phyloP scores from a whole-genome alignment of 257 asterid genomes.

The Ajuga chamaepitys region DNA sequence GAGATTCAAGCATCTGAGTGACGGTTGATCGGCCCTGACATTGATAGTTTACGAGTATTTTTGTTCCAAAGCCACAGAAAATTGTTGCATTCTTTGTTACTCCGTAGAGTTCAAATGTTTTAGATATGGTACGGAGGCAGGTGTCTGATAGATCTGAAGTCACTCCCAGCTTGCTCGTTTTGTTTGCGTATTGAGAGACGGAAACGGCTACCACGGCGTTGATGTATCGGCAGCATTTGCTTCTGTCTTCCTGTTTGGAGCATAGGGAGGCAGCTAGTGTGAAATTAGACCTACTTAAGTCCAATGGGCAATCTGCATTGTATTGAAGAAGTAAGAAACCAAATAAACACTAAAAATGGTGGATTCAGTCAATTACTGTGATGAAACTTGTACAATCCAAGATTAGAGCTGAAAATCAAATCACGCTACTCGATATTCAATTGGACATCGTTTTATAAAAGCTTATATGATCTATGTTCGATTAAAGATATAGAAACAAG shows the following conservation, averaged over 20 bases:
- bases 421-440: no score
- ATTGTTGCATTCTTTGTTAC: conserved; percentile 52
- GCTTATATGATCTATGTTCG: no score
- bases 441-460: no score
- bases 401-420: no score
- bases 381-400: background rate
- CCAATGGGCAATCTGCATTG: conserved; percentile 86
- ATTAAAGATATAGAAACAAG: no score
- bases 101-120: conserved; percentile 63
- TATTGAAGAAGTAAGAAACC: conserved; percentile 4
- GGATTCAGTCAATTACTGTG: background rate
- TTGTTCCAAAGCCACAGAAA: conserved; percentile 83
- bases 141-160: conserved; percentile 38
- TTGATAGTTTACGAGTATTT: conserved; percentile 68
- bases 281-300: conserved; percentile 64
- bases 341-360: background rate
- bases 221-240: conserved; percentile 83
- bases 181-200: conserved; percentile 67
- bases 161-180: conserved; percentile 65
- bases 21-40: conserved; percentile 80
- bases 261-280: conserved; percentile 73
- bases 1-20: conserved; percentile 65
- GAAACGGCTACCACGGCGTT: conserved; percentile 79
- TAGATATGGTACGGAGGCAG: conserved; percentile 57
- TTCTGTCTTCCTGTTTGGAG: conserved; percentile 56